Percentiles rank a stretch among this genome's conserved stretches.
These are phyloP conservation scores for Pilobolus umbonatus DNA, from an alignment of 192 early-diverging fungal genomes.

Conservation along the genomic window DNA sequence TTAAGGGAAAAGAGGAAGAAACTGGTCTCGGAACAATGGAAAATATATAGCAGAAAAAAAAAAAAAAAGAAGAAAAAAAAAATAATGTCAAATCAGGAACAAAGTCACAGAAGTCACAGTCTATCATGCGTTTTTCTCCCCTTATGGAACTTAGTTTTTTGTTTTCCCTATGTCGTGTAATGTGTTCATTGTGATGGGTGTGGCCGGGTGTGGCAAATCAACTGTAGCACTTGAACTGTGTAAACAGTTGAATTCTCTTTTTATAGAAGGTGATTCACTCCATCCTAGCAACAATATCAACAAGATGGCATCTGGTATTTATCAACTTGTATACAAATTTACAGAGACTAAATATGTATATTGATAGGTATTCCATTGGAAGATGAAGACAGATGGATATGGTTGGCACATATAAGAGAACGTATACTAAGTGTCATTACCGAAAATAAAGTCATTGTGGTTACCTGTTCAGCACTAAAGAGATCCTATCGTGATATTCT, in stretches of 20 bases:
- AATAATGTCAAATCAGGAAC: no score
- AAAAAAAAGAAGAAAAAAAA: conserved; percentile 26
- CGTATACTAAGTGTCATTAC: conserved; percentile 11
- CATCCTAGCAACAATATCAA: conserved; percentile 54
- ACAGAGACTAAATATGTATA: neutral
- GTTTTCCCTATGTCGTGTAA: conserved; percentile 21
- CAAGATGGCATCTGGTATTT: conserved; percentile 57
- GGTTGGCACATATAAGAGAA: conserved; percentile 50
- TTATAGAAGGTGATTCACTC: conserved; percentile 63
- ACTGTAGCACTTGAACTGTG: conserved; percentile 44
- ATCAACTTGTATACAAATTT: neutral
- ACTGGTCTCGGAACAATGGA: neutral
- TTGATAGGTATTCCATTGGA: conserved; percentile 20
- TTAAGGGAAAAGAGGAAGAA: no score
- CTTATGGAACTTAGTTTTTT: no score
- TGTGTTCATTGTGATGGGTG: conserved; percentile 60
- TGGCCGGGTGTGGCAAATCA: conserved; percentile 58
- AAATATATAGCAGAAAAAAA: conserved; percentile 1
- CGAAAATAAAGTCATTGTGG: conserved; percentile 39
- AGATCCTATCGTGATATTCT: conserved; percentile 43
- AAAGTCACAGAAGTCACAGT: no score
- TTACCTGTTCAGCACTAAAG: conserved; percentile 63
- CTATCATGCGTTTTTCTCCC: no score
- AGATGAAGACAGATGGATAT: conserved; percentile 66
- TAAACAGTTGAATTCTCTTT: conserved; percentile 38